Conservation (phyloP, 441 rosid genomes). For the Erysimum pusillum region DNA sequence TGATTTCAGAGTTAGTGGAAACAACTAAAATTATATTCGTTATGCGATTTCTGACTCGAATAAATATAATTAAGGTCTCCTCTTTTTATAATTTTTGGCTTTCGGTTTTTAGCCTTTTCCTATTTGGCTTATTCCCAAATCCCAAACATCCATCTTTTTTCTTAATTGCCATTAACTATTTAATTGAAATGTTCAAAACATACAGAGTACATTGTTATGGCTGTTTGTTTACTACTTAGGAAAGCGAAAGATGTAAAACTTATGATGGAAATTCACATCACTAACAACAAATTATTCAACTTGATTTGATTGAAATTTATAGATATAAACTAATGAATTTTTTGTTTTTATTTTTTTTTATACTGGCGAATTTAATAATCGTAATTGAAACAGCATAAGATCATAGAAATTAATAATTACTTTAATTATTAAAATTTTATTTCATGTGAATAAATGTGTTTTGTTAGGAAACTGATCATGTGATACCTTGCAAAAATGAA, state of each 20-base stretch:
- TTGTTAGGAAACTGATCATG: conserved; percentile 4
- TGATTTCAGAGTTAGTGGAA: conserved; percentile 36
- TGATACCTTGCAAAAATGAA: not conserved
- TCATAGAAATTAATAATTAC: no score
- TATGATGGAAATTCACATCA: conserved; percentile 6
- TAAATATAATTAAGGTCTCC: conserved; percentile 22
- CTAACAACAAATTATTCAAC: not conserved
- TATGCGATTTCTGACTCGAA: conserved; percentile 30
- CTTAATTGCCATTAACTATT: conserved; percentile 40
- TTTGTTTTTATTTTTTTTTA: not conserved
- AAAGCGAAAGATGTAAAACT: not conserved
- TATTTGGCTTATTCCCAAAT: conserved; percentile 32
- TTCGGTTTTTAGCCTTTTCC: conserved; percentile 32
- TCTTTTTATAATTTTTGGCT: conserved; percentile 27
- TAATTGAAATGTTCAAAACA: conserved; percentile 13
- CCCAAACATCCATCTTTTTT: not conserved
- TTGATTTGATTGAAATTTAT: not conserved
- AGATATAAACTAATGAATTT: not conserved
- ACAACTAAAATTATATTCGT: conserved; percentile 22
- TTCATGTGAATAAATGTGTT: not conserved
- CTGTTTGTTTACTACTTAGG: not conserved
- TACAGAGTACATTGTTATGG: conserved; percentile 2
- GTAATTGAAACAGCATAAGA: not conserved
- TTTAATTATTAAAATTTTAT: not conserved
- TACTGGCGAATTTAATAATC: not conserved